Base-by-base conservation (phyloP, 306 rosid genomes). In the Cicer bijugum region DNA sequence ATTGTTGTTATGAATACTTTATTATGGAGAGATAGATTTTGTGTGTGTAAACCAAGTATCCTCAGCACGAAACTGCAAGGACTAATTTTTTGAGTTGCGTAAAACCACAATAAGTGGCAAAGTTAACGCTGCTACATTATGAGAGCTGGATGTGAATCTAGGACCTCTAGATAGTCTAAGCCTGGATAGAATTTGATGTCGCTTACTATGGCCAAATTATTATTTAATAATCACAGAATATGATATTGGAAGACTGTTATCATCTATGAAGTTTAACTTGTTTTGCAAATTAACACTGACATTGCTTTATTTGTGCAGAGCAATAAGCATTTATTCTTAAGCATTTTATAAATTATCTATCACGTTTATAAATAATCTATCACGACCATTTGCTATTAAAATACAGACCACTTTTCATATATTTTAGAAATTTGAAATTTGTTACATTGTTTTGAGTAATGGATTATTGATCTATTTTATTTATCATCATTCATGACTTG, bases 391-490 rank as follows among this genome's bases (percentile, higher is more conserved):
- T 59, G 37, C 20, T 60, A 43, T 46, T 37, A 61, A 59, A 20
- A 53, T 60, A 62, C 43, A 42, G 46, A 46, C 45, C 9, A 6
- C 66, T 52, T 64, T 67, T 72, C 12, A 64, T 76, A 8, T 33
- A 7, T 43, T 35, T 56, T 23, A 69, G 4, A 84, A 55, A 14
- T 58, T 46, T 50, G 76, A 86, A 58, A 60, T 35, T 11, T 75
- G 69, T 28, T 53, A 51, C 37, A 16, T 7, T 67, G 33, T 19
- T 79, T 50, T 17, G 62, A 66, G 48, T 56, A 45, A 60, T 42
- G 50, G 51, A 45, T 69, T 70, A 71, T 77, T 74, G 58, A 75
- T 67, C 7, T 12, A 56, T 69, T 69, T 23, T 9, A 16, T 19
- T 44, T 28, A 28, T 28, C 16, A 66, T 53, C 69, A 47, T 76